Conservation (phyloP, 2,329 filamentous ascomycete genomes). For the Colletotrichum sp. region DNA sequence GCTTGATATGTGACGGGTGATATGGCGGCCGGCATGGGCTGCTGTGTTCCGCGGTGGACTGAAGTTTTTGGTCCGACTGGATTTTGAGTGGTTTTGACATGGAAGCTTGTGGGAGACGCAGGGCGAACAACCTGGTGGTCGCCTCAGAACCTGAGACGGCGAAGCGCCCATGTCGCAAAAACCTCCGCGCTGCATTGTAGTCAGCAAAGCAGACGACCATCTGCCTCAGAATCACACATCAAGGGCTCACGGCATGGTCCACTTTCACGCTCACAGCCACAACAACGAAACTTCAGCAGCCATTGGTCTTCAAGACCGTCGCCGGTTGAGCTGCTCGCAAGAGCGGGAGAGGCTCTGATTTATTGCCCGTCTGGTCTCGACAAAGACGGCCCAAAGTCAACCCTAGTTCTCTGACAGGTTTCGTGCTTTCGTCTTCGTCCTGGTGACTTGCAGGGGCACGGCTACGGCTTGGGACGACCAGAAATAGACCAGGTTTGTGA, state of each 20-base stretch:
- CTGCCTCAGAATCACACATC: constrained; percentile 3
- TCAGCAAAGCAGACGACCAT: not conserved
- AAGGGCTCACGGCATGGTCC: not conserved
- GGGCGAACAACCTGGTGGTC: constrained; percentile 5
- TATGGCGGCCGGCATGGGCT: not conserved
- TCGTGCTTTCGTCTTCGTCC: constrained; percentile 42
- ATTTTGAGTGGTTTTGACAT: not conserved
- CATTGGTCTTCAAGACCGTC: not conserved
- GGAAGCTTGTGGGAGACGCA: not conserved
- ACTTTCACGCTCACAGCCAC: not conserved
- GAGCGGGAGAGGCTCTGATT: not conserved
- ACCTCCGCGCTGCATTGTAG: not conserved
- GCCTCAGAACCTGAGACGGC: constrained; percentile 17
- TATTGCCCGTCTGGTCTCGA: not conserved
- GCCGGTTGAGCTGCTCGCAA: not conserved
- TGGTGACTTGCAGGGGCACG: not conserved
- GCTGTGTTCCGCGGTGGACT: not conserved
- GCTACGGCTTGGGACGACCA: not conserved
- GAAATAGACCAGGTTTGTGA: constrained; percentile 2
- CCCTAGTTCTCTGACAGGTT: constrained; percentile 69
- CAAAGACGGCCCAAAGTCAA: constrained; percentile 66
- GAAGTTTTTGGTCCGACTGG: not conserved
- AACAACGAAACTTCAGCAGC: not conserved
- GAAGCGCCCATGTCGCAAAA: constrained; percentile 13
- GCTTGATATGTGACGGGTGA: not conserved